phyloP scores from a whole-genome alignment of 2,329 filamentous ascomycete genomes.

The Chalaropsis ovoidea region DNA sequence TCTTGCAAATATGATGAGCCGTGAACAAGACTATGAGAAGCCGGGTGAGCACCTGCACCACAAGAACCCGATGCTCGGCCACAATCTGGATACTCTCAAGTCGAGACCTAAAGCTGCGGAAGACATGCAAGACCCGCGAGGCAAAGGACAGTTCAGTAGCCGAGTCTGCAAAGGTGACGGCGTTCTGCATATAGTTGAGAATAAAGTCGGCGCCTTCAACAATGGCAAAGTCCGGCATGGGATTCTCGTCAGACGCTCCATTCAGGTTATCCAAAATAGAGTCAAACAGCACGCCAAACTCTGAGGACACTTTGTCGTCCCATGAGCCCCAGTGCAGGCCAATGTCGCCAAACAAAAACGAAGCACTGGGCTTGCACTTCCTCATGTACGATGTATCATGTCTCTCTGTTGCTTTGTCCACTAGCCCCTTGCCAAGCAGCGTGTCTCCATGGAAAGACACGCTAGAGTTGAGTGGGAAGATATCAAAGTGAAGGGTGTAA shows the following conservation, averaged over 20 bases:
- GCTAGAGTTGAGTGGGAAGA: slow-evolving; percentile 47
- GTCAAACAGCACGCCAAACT: slow-evolving; percentile 52
- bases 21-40: slow-evolving; percentile 33
- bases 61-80: slow-evolving; percentile 29
- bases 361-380: slow-evolving; percentile 32
- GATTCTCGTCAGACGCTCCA: slow-evolving; percentile 16
- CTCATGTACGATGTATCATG: slow-evolving; percentile 30
- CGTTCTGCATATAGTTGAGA: slow-evolving; percentile 39
- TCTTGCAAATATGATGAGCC: slow-evolving; percentile 34
- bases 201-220: slow-evolving; percentile 38
- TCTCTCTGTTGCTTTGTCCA: slow-evolving; percentile 35
- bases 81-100: slow-evolving; percentile 29
- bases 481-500: slow-evolving; percentile 53
- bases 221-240: slow-evolving; percentile 27
- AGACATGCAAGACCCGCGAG: slow-evolving; percentile 37
- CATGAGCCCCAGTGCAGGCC: slow-evolving; percentile 46
- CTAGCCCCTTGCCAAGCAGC: slow-evolving; percentile 45
- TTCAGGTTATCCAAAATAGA: slow-evolving; percentile 43
- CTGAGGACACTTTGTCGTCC: slow-evolving; percentile 50
- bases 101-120: slow-evolving; percentile 34
- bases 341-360: slow-evolving; percentile 41
- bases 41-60: slow-evolving; percentile 34
- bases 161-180: slow-evolving; percentile 35
- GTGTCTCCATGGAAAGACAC: slow-evolving; percentile 53
- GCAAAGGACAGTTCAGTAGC: slow-evolving; percentile 36